phyloP scores from a whole-genome alignment of 495 filamentous ascomycete species.

The Tuber indicum region DNA sequence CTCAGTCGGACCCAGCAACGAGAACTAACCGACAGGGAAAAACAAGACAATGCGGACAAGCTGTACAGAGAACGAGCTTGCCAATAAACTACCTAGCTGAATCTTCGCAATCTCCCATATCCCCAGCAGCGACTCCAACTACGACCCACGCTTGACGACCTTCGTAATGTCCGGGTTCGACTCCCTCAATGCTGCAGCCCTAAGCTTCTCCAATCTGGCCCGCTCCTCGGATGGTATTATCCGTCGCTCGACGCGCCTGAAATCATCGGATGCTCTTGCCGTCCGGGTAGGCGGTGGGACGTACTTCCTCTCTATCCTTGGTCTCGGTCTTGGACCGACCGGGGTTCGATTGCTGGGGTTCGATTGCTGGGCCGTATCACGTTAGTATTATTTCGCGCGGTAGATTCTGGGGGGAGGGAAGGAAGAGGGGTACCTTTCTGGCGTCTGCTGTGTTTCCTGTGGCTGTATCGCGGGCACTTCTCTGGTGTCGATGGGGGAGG shows the following conservation, averaged over 20 bases:
- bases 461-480: not conserved
- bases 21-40: not conserved
- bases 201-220: not conserved
- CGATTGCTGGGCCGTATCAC: not conserved
- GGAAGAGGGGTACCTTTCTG: not conserved
- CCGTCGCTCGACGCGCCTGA: not conserved
- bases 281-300: not conserved
- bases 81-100: not conserved
- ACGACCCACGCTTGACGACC: too few species aligned
- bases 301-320: not conserved
- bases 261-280: not conserved
- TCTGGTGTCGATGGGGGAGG: not conserved
- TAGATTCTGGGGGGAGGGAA: not conserved
- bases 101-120: not conserved
- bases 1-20: not conserved
- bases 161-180: not conserved
- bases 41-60: not conserved
- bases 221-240: not conserved
- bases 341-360: not conserved
- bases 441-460: not conserved
- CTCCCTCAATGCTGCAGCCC: not conserved
- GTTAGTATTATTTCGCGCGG: not conserved
- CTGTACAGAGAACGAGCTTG: not conserved
- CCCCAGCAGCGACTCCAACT: not conserved
- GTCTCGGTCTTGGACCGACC: not conserved